These are phyloP conservation scores for Cladosporium sp. DNA, from an alignment of 2,329 filamentous ascomycete genomes.

Conservation along the genomic window DNA sequence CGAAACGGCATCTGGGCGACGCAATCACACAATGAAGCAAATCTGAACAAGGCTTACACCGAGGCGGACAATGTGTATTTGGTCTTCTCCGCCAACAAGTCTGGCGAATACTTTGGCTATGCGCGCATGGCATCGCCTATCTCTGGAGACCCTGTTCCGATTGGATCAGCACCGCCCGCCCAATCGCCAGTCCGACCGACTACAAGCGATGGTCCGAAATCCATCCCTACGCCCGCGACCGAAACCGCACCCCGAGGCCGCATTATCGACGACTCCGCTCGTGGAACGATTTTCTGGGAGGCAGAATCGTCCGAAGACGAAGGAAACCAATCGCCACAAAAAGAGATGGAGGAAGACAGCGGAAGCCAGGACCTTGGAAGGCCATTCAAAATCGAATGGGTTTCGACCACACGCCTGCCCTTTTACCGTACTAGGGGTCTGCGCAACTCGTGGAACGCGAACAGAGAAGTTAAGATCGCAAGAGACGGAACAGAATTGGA, in stretches of 20 bases:
- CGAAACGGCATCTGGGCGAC: constrained; percentile 88
- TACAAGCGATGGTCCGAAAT: constrained; percentile 52
- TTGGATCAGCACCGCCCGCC: constrained; percentile 18
- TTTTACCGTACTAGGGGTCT: constrained; percentile 86
- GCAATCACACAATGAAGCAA: constrained; percentile 86
- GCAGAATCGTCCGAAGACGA: constrained; percentile 60
- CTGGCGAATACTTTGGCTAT: constrained; percentile 94
- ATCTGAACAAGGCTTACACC: constrained; percentile 76
- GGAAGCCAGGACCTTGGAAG: constrained; percentile 73
- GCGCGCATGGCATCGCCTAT: constrained; percentile 86
- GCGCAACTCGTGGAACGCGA: constrained; percentile 91
- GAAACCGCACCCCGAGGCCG: constrained; percentile 74
- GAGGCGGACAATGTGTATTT: constrained; percentile 82
- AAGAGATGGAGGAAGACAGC: constrained; percentile 36
- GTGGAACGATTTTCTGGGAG: constrained; percentile 98
- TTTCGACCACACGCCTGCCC: constrained; percentile 75
- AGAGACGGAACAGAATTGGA: constrained; percentile 92
- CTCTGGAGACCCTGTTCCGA: constrained; percentile 46
- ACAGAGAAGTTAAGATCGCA: constrained; percentile 93
- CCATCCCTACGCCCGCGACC: constrained; percentile 74
- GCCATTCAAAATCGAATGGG: constrained; percentile 87
- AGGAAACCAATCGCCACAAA: constrained; percentile 22
- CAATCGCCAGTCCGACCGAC: constrained; percentile 14
- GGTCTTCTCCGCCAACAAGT: constrained; percentile 95
- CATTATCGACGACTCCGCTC: constrained; percentile 86